phyloP scores from a whole-genome alignment of 2,329 filamentous ascomycete species.

The Diaporthe sp. region DNA sequence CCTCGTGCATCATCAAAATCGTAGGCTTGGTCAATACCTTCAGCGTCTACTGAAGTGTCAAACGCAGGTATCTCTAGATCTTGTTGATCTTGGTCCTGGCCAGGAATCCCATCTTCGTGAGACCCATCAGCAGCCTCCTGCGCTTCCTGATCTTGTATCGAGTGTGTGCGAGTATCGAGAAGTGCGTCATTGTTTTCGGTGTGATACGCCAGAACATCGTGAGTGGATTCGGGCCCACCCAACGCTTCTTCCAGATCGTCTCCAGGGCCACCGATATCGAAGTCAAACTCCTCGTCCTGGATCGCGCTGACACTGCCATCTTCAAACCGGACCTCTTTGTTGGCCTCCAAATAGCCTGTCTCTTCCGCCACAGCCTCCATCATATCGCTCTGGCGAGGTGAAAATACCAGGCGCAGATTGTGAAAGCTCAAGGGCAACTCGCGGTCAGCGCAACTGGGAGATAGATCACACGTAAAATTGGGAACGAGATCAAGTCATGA shows the following conservation, averaged over 20 bases:
- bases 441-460: neutral
- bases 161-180: neutral
- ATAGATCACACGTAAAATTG: neutral
- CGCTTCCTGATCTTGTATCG: constrained; percentile 5
- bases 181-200: neutral
- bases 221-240: constrained; percentile 30
- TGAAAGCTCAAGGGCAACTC: neutral
- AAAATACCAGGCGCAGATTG: neutral
- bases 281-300: constrained; percentile 50
- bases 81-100: neutral
- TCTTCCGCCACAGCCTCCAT: constrained; percentile 43
- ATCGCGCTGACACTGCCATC: constrained; percentile 40
- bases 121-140: constrained; percentile 8
- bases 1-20: constrained; percentile 37
- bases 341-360: constrained; percentile 23
- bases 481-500: neutral
- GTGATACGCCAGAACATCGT: neutral
- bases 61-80: constrained; percentile 19
- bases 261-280: constrained; percentile 48
- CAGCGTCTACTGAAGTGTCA: neutral
- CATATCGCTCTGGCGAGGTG: constrained; percentile 35
- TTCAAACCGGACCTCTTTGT: constrained; percentile 33
- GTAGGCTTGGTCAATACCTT: constrained; percentile 11
- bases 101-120: neutral
- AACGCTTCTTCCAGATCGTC: constrained; percentile 40